phyloP scores from a whole-genome alignment of 1,284 basidiomycete species.

The Amylostereum chailletii region DNA sequence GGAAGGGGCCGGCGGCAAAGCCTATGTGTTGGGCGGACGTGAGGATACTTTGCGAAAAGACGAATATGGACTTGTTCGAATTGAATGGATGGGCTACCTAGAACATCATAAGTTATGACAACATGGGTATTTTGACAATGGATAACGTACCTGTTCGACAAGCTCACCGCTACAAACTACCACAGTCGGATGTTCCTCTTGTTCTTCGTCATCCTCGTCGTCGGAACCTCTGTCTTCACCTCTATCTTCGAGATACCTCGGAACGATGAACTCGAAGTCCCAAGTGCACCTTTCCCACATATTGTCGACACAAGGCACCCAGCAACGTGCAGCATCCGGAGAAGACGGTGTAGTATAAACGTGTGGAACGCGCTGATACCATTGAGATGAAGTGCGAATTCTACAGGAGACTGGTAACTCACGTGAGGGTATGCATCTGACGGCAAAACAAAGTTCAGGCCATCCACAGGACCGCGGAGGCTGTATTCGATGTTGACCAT shows the following conservation, averaged over 20 bases:
- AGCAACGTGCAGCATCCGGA: constrained; percentile 87
- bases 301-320: constrained; percentile 96
- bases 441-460: constrained; percentile 80
- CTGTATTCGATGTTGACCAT: constrained; percentile 74
- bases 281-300: constrained; percentile 97
- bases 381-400: constrained; percentile 10
- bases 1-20: constrained; percentile 93
- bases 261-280: constrained; percentile 97
- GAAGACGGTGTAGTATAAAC: constrained; percentile 86
- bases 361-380: constrained; percentile 77
- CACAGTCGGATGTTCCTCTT: constrained; percentile 63
- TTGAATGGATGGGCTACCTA: constrained; percentile 92
- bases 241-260: constrained; percentile 60
- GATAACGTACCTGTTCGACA: constrained; percentile 71
- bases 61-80: constrained; percentile 90
- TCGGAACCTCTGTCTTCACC: no score
- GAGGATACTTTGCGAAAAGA: constrained; percentile 82
- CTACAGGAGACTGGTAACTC: constrained; percentile 25
- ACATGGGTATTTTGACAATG: constrained; percentile 3
- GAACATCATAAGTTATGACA: constrained; percentile 10
- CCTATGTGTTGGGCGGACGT: constrained; percentile 95
- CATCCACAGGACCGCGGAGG: constrained; percentile 74
- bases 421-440: constrained; percentile 80
- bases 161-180: constrained; percentile 94
- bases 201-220: constrained; percentile 39